phyloP scores from a whole-genome alignment of 2,329 filamentous ascomycete species.

The Xylariaceae sp. region DNA sequence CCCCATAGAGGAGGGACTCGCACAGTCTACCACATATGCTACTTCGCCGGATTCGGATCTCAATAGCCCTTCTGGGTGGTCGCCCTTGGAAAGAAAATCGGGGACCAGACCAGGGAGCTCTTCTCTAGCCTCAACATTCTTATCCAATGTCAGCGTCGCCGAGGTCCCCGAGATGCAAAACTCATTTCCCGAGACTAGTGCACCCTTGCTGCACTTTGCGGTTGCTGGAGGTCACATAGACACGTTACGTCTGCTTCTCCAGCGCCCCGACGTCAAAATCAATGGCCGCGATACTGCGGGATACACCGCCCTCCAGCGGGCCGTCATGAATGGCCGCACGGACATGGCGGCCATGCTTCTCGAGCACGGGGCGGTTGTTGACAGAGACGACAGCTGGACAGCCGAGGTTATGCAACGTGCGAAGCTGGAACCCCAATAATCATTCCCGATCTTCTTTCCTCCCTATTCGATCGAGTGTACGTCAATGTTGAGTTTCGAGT shows the following conservation, averaged over 20 bases:
- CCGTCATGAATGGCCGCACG: slow-evolving; percentile 36
- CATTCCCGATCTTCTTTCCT: neutral
- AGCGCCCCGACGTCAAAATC: slow-evolving; percentile 35
- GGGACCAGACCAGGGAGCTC: slow-evolving; percentile 21
- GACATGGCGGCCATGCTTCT: slow-evolving; percentile 39
- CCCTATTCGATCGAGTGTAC: neutral
- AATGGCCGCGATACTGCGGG: slow-evolving; percentile 35
- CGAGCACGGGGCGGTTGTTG: slow-evolving; percentile 35
- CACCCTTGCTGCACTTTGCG: slow-evolving; percentile 39
- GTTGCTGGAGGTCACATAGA: slow-evolving; percentile 37
- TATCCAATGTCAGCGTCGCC: slow-evolving; percentile 16
- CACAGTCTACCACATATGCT: slow-evolving; percentile 31
- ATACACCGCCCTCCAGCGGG: slow-evolving; percentile 38
- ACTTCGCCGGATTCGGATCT: slow-evolving; percentile 33
- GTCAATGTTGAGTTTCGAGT: neutral
- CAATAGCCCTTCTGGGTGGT: slow-evolving; percentile 31
- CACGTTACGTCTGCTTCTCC: slow-evolving; percentile 35
- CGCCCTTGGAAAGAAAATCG: slow-evolving; percentile 29
- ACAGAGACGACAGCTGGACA: slow-evolving; percentile 31
- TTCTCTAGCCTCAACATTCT: slow-evolving; percentile 25
- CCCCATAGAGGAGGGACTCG: slow-evolving; percentile 30
- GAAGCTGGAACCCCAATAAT: neutral
- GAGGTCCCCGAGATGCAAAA: slow-evolving; percentile 23
- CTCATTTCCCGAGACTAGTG: slow-evolving; percentile 34
- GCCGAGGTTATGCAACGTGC: slow-evolving; percentile 6